These are phyloP conservation scores for Chaetomiaceae sp. DNA, from an alignment of 2,329 filamentous ascomycete species.

Conservation along the genomic window DNA sequence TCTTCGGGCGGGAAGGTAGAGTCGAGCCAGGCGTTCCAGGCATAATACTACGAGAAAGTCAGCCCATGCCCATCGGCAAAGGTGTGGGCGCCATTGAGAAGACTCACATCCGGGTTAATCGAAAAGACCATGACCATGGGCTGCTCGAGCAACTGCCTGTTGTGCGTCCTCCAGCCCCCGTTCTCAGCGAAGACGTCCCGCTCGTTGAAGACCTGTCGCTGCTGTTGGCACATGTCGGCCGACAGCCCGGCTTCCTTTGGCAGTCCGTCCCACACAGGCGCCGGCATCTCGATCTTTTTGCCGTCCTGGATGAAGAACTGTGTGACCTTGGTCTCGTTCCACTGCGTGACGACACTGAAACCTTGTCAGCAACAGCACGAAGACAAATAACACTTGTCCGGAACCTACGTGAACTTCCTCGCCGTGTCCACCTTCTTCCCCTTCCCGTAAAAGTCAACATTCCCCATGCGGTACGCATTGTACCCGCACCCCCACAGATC, in stretches of 20 bases:
- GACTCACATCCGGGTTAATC: conserved; percentile 44
- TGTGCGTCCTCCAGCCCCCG: conserved; percentile 55
- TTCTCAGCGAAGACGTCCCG: conserved; percentile 45
- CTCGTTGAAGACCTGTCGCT: conserved; percentile 54
- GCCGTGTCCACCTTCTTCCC: conserved; percentile 49
- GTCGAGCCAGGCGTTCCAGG: conserved; percentile 67
- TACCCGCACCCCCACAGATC: conserved; percentile 45
- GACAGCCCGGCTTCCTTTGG: conserved; percentile 41
- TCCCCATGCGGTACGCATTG: conserved; percentile 49
- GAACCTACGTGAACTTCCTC: conserved; percentile 45
- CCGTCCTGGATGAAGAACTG: conserved; percentile 55
- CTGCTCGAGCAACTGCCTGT: conserved; percentile 43
- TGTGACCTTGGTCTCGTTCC: conserved; percentile 45
- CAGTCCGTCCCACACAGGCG: conserved; percentile 32
- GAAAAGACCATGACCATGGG: conserved; percentile 64
- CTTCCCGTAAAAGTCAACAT: conserved; percentile 52
- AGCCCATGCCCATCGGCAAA: not conserved
- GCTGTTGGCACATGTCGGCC: conserved; percentile 50
- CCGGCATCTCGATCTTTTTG: conserved; percentile 42
- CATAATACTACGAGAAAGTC: conserved; percentile 30
- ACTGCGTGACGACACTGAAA: conserved; percentile 55
- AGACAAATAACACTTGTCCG: too few relatives aligned
- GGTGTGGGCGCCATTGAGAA: too few relatives aligned
- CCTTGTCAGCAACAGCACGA: too few relatives aligned
- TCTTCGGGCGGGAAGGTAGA: conserved; percentile 31